These are phyloP conservation scores for Pseudoturritis turrita DNA, from an alignment of 345 rosid species.

Conservation along the genomic window DNA sequence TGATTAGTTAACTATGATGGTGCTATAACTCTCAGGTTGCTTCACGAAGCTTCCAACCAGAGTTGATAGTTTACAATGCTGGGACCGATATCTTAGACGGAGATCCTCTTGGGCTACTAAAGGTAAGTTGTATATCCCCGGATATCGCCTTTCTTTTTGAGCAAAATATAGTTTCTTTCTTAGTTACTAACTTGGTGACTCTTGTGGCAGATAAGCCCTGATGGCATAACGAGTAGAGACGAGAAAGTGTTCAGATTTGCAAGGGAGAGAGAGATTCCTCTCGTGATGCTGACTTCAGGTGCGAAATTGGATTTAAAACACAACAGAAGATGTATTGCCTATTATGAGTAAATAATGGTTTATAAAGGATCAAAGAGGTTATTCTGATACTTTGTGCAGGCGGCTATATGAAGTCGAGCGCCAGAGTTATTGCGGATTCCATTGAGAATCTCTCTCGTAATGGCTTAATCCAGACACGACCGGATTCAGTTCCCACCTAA, in stretches of 20 bases:
- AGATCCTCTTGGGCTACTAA: conserved; percentile 83
- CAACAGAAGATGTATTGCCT: not conserved
- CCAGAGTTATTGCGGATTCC: conserved; percentile 82
- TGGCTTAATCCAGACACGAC: conserved; percentile 42
- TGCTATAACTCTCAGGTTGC: conserved; percentile 55
- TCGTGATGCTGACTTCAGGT: conserved; percentile 97
- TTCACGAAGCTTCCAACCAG: conserved; percentile 56
- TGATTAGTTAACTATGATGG: not conserved
- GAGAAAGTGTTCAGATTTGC: conserved; percentile 85
- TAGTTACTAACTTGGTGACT: not conserved
- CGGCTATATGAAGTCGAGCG: conserved; percentile 94
- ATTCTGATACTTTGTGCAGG: conserved; percentile 45
- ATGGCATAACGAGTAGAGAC: conserved; percentile 68
- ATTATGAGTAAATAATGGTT: not conserved
- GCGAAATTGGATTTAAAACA: not conserved
- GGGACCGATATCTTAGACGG: conserved; percentile 97
- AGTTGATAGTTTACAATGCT: conserved; percentile 83
- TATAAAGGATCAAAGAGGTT: not conserved
- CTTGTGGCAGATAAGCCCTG: conserved; percentile 65
- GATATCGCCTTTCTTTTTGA: not conserved
- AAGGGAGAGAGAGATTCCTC: conserved; percentile 62
- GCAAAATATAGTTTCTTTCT: not conserved
- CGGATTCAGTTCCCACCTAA: conserved; percentile 2
- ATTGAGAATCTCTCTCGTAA: conserved; percentile 63
- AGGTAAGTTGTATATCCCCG: conserved; percentile 40